Evolutionary conservation across 371 early-diverging fungal species (phyloP).

Genomic region (Coemansia sp.): DNA sequence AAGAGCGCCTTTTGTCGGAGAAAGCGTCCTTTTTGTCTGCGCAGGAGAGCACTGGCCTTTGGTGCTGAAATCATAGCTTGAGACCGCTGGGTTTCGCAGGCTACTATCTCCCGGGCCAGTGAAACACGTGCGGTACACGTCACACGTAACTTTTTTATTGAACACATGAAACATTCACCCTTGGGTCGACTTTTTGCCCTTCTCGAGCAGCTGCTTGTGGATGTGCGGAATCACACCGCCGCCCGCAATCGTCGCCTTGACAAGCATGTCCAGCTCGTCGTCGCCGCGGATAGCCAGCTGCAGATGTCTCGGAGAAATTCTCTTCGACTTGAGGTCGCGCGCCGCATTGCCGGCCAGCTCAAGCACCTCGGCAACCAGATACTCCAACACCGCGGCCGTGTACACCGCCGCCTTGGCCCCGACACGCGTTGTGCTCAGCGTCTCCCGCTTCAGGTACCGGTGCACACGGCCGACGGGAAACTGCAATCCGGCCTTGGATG

Average conservation of each 20-base stretch:
- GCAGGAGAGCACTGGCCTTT: not conserved
- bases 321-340: slow-evolving; percentile 85
- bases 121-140: not conserved
- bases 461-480: slow-evolving; percentile 91
- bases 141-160: slow-evolving; percentile 1
- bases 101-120: not conserved
- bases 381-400: slow-evolving; percentile 87
- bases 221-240: slow-evolving; percentile 78
- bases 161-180: not conserved
- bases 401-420: slow-evolving; percentile 92
- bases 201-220: slow-evolving; percentile 67
- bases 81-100: slow-evolving; percentile 7
- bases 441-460: slow-evolving; percentile 79
- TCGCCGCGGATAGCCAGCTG: slow-evolving; percentile 91
- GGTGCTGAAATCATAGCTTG: not conserved
- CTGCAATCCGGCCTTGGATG: slow-evolving; percentile 55
- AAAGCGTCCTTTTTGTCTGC: not conserved
- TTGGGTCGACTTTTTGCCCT: slow-evolving; percentile 30
- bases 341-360: slow-evolving; percentile 92
- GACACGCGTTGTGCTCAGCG: slow-evolving; percentile 77
- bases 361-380: slow-evolving; percentile 87
- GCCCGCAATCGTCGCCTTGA: slow-evolving; percentile 88
- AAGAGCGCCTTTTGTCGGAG: not conserved
- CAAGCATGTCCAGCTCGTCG: slow-evolving; percentile 84
- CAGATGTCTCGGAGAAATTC: slow-evolving; percentile 87